phyloP scores from a whole-genome alignment of 495 filamentous ascomycete species.

The Sordaria brevicollis region DNA sequence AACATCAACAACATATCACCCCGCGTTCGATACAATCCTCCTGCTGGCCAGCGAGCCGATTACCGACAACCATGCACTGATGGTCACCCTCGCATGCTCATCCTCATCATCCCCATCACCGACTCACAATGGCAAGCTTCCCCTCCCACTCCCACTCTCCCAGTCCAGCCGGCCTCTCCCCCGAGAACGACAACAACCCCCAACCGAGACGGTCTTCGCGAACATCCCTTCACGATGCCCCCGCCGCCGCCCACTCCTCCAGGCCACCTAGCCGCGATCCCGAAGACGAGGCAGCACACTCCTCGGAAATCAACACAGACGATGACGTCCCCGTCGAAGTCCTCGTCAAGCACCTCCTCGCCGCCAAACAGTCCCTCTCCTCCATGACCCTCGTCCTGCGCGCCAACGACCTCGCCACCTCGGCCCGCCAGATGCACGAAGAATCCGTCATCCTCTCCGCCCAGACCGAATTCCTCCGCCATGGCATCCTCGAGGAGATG shows the following conservation, averaged over 20 bases:
- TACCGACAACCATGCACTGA: neutral
- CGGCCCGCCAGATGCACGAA: conserved; percentile 65
- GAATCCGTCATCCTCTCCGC: conserved; percentile 69
- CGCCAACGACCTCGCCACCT: conserved; percentile 76
- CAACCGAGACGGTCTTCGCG: neutral
- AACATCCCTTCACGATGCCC: neutral
- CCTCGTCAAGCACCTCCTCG: conserved; percentile 71
- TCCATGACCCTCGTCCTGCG: conserved; percentile 75
- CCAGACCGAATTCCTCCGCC: conserved; percentile 64
- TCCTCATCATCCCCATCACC: too few relatives aligned
- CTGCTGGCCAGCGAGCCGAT: neutral
- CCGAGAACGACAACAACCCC: neutral
- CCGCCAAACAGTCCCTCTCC: conserved; percentile 83
- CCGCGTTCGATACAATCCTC: neutral
- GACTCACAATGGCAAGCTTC: neutral
- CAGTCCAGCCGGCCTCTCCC: neutral
- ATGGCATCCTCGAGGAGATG: conserved; percentile 62
- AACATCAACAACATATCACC: too few relatives aligned
- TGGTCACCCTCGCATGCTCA: too few relatives aligned
- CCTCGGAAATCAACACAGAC: conserved; percentile 14
- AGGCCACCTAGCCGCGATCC: conserved; percentile 1
- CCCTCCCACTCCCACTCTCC: neutral
- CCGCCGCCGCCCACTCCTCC: conserved; percentile 5
- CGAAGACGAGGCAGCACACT: conserved; percentile 3
- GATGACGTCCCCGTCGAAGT: conserved; percentile 50